Evolutionary conservation across 805 yeast species (phyloP).

Genomic region (Tetrapisispora taiwanensis): DNA sequence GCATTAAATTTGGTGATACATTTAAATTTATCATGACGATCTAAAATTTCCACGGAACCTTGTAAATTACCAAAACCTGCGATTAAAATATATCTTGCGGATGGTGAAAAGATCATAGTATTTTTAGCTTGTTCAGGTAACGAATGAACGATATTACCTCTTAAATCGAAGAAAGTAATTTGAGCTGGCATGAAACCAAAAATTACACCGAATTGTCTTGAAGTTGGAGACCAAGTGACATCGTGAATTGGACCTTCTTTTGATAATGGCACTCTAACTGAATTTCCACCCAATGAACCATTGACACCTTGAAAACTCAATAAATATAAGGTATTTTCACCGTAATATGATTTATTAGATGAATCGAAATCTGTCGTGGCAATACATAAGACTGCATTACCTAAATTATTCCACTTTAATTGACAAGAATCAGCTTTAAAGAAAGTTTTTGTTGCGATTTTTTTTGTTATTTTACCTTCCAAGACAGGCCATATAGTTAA

Average conservation of each 20-base stretch:
- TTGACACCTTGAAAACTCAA: slow-evolving; percentile 37
- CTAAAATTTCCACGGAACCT: slow-evolving; percentile 91
- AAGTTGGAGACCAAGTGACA: slow-evolving; percentile 92
- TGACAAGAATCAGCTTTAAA: slow-evolving; percentile 93
- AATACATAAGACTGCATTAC: slow-evolving; percentile 86
- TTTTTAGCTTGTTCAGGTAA: slow-evolving; percentile 83
- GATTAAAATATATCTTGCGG: slow-evolving; percentile 79
- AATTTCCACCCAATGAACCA: slow-evolving; percentile 87
- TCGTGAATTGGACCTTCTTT: slow-evolving; percentile 91
- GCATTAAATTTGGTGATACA: slow-evolving; percentile 81
- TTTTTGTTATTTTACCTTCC: slow-evolving; percentile 40
- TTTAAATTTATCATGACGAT: slow-evolving; percentile 74
- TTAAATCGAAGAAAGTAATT: slow-evolving; percentile 86
- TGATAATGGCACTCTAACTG: slow-evolving; percentile 75
- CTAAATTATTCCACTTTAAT: slow-evolving; percentile 87
- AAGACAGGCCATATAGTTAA: slow-evolving; percentile 56
- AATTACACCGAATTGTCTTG: slow-evolving; percentile 93
- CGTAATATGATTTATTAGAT: slow-evolving; percentile 88
- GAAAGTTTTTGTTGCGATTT: slow-evolving; percentile 76
- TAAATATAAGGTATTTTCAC: slow-evolving; percentile 86
- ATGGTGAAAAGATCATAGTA: slow-evolving; percentile 86
- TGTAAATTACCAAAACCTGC: slow-evolving; percentile 98
- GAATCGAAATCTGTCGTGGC: slow-evolving; percentile 95
- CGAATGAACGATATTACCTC: slow-evolving; percentile 78
- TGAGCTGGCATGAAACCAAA: slow-evolving; percentile 97